Evolutionary conservation across 108 stramenopile species (phyloP).

Genomic region (Stephanodiscus triporus): DNA sequence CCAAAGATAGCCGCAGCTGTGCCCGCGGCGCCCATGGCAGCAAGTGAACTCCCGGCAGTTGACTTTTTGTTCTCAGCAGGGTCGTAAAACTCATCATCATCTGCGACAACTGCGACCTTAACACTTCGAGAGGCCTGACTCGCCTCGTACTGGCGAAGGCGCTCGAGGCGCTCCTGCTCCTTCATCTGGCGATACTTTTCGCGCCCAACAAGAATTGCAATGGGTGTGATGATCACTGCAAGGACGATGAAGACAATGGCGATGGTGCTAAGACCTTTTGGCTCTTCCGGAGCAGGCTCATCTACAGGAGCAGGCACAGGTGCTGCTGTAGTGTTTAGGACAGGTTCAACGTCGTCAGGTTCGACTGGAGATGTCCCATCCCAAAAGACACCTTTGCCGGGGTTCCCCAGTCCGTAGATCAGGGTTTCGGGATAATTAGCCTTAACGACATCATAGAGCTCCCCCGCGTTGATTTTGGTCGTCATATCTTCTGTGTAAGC

Average conservation of each 20-base stretch:
- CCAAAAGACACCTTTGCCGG: constrained; percentile 2
- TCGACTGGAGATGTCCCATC: neutral
- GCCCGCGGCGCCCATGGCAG: constrained; percentile 33
- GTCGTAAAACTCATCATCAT: constrained; percentile 2
- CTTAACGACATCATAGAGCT: constrained; percentile 5
- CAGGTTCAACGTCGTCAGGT: no score
- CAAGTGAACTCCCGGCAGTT: constrained; percentile 12
- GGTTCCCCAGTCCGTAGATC: constrained; percentile 10
- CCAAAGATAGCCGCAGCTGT: neutral
- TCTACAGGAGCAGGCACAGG: neutral
- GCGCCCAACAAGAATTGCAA: neutral
- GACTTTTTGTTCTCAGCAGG: neutral
- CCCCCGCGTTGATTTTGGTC: neutral
- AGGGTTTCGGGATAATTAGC: neutral
- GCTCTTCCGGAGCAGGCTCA: neutral
- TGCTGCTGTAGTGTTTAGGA: no score
- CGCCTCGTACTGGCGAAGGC: constrained; percentile 1
- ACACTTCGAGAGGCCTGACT: neutral
- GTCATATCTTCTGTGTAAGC: constrained; percentile 1
- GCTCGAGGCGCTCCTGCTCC: neutral
- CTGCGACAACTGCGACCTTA: neutral
- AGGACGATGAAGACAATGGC: constrained; percentile 15
- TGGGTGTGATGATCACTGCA: neutral
- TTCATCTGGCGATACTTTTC: neutral
- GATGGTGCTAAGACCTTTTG: neutral